A percentile compares a stretch with the other conserved stretches of the same genome.
Evolutionary conservation across 352 stramenopile species (phyloP).

Genomic region (Halophytophthora batemanensis): DNA sequence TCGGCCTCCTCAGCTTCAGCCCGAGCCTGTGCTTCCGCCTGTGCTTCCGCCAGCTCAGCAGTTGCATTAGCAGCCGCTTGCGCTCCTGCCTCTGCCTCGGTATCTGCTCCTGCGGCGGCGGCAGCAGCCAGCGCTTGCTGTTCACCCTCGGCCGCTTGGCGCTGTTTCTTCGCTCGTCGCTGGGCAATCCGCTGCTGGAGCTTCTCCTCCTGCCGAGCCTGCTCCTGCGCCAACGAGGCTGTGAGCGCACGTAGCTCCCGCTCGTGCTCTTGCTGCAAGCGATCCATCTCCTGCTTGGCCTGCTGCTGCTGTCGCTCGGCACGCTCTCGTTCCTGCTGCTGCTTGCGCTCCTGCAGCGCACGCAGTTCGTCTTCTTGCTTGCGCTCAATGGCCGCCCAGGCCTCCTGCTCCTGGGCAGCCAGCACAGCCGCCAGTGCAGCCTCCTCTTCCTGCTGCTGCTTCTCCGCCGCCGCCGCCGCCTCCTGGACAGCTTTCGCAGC

Average conservation of each 20-base stretch:
- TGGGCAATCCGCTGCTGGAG: slow-evolving; percentile 61
- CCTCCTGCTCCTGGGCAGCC: slow-evolving; percentile 31
- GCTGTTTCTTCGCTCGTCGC: slow-evolving; percentile 44
- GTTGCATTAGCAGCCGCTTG: too few species aligned
- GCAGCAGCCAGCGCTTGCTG: slow-evolving; percentile 18
- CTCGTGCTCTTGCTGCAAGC: slow-evolving; percentile 58
- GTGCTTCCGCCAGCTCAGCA: slow-evolving; percentile 18
- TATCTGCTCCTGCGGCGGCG: slow-evolving; percentile 1
- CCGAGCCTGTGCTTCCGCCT: slow-evolving; percentile 21
- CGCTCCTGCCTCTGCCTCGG: slow-evolving; percentile 12
- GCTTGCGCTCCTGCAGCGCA: slow-evolving; percentile 31
- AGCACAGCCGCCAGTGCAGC: slow-evolving; percentile 17
- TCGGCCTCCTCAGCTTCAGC: slow-evolving; percentile 30
- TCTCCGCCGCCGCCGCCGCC: slow-evolving; percentile 27
- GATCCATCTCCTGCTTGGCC: slow-evolving; percentile 49
- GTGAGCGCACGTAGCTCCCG: slow-evolving; percentile 44
- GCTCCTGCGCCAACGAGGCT: slow-evolving; percentile 46
- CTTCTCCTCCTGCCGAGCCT: slow-evolving; percentile 60
- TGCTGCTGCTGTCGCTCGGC: slow-evolving; percentile 32
- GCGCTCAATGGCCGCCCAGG: slow-evolving; percentile 28
- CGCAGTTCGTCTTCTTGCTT: slow-evolving; percentile 43
- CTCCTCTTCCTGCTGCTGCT: slow-evolving; percentile 32
- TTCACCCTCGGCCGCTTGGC: slow-evolving; percentile 17
- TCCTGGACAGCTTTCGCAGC: slow-evolving; percentile 2
- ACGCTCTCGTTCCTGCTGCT: slow-evolving; percentile 28